Conservation (phyloP, 2,329 filamentous ascomycete species). For the Drechmeria coniospora region DNA sequence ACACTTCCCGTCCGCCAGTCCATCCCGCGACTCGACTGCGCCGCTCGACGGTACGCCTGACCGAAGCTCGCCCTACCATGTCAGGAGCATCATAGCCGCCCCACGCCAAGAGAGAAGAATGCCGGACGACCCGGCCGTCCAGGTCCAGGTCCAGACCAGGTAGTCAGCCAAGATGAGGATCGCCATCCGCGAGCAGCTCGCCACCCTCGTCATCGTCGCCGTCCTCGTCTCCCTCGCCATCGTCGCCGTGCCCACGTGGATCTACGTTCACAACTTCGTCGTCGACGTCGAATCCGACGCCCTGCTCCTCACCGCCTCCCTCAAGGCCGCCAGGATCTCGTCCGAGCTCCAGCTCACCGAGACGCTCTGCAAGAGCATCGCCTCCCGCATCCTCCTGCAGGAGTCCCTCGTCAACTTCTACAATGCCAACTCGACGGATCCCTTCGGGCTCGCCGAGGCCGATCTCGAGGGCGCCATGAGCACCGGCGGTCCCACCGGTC, state of each 20-base stretch:
- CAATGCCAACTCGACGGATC: conserved; percentile 33
- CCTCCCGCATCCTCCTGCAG: conserved; percentile 49
- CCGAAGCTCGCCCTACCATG: too few species aligned
- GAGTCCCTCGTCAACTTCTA: conserved; percentile 35
- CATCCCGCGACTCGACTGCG: too few species aligned
- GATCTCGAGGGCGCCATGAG: conserved; percentile 60
- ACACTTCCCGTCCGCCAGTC: too few species aligned
- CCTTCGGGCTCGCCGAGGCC: conserved; percentile 44
- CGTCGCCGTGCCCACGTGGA: conserved; percentile 61
- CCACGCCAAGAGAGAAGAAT: too few species aligned
- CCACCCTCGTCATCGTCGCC: conserved; percentile 59
- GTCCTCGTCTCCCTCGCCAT: conserved; percentile 63
- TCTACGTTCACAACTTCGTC: conserved; percentile 41
- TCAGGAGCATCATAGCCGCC: too few species aligned
- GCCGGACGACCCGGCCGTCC: too few species aligned
- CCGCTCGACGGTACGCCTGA: too few species aligned
- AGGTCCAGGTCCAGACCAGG: too few species aligned
- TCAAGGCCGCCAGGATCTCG: conserved; percentile 71
- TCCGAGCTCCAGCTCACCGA: conserved; percentile 68
- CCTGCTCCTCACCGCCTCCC: conserved; percentile 63
- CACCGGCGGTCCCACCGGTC: conserved; percentile 36
- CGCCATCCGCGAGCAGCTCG: conserved; percentile 77
- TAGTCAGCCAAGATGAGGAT: conserved; percentile 67
- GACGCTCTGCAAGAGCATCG: conserved; percentile 56
- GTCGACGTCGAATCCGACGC: conserved; percentile 38